Conservation (phyloP, 345 rosid genomes). For the Reutealis trisperma region DNA sequence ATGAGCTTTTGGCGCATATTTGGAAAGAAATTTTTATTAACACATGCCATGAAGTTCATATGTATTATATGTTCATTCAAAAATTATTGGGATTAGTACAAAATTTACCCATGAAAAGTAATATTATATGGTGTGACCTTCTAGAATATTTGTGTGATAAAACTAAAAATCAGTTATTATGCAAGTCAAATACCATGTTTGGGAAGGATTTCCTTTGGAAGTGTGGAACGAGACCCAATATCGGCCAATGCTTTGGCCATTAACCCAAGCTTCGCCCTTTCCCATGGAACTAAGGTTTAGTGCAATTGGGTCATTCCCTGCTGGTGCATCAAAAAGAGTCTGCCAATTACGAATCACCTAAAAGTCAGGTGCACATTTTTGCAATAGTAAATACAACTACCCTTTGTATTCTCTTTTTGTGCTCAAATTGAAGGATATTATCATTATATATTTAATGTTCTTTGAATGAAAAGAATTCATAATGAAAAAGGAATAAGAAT, state of each 20-base stretch:
- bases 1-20: not conserved
- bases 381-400: too few species aligned
- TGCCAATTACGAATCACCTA: conserved; percentile 19
- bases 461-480: not conserved
- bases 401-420: not conserved
- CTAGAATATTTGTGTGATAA: not conserved
- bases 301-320: conserved; percentile 56
- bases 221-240: conserved; percentile 71
- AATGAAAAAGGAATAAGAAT: not conserved
- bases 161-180: too few species aligned
- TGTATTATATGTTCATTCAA: not conserved
- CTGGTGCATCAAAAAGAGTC: conserved; percentile 64
- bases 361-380: too few species aligned
- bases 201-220: conserved; percentile 57
- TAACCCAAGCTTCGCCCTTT: conserved; percentile 85
- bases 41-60: not conserved
- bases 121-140: not conserved
- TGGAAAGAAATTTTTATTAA: not conserved
- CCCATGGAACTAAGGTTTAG: conserved; percentile 73
- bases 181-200: conserved; percentile 48
- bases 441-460: not conserved
- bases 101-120: not conserved
- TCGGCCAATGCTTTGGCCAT: conserved; percentile 78
- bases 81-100: not conserved
- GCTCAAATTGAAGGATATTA: not conserved